Percentiles rank a stretch among this genome's conserved stretches.
Conservation (phyloP, 352 stramenopile genomes). For the Phytophthora aleatoria region DNA sequence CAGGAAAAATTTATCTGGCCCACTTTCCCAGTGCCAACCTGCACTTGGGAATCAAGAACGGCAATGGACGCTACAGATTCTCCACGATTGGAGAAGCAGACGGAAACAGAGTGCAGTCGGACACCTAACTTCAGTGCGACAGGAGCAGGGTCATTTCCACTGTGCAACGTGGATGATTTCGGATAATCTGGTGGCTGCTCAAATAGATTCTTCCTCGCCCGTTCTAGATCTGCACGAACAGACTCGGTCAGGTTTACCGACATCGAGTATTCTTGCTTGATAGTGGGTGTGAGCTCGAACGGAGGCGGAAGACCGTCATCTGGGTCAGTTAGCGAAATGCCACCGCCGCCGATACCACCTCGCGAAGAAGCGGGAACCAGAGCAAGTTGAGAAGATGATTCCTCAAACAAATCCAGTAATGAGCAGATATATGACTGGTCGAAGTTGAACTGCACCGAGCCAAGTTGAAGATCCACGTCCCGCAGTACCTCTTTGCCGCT, state of each 20-base stretch:
- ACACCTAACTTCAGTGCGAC: conserved; percentile 49
- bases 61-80: conserved; percentile 71
- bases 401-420: conserved; percentile 74
- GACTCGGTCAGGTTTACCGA: conserved; percentile 79
- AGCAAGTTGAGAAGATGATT: conserved; percentile 61
- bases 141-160: conserved; percentile 7
- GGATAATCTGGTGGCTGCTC: conserved; percentile 25
- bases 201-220: conserved; percentile 68
- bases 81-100: conserved; percentile 77
- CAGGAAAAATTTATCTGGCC: conserved; percentile 47
- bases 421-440: conserved; percentile 86
- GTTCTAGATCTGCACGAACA: conserved; percentile 79
- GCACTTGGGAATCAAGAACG: conserved; percentile 55
- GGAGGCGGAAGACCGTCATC: conserved; percentile 50
- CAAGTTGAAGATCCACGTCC: conserved; percentile 75
- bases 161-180: conserved; percentile 2
- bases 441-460: conserved; percentile 83
- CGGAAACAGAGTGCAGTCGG: conserved; percentile 74
- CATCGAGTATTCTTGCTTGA: conserved; percentile 75
- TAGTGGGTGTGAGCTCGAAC: conserved; percentile 62
- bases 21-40: conserved; percentile 37
- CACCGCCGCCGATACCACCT: conserved; percentile 21
- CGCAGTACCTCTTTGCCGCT: conserved; percentile 57
- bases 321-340: conserved; percentile 7
- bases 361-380: conserved; percentile 29